Evolutionary conservation across 2,329 filamentous ascomycete species (phyloP), one percentile per base, ranked within the genome.

Genomic region (Penicillium sp.): DNA sequence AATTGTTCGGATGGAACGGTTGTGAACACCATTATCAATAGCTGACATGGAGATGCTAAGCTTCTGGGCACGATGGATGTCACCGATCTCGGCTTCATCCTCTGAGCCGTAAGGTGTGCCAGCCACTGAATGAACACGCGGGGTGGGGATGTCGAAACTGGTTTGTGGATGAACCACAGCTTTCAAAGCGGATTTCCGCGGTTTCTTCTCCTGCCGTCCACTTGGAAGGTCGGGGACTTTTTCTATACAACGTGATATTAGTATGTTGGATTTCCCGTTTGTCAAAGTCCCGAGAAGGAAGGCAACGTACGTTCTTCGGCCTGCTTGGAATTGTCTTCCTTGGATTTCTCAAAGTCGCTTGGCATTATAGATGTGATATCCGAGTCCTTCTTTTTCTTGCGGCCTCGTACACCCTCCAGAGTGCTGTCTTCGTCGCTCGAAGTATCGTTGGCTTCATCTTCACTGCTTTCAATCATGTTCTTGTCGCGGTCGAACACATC

Each of bases 51-150:
- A 87, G 59, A 97, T 83, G 1, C 87, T 83, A 47, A 99, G 82
- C 61, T 89, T 90, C 73, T 97, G 94, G 0, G 94, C 94, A 34
- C 88, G 85, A 73, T 89, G 90, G 65, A 97, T 90, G 64, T 96
- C 92, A 29, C 85, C 87, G 47, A 92, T 80, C 55, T 95, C 90
- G 24, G 88, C 88, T 71, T 96, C 92, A 32, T 92, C 88, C 57
- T 97, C 94, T 2, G 91, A 95, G 60, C 91, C 89, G 55, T 92
- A 82, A 0, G 85, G 85, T 0, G 84, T 86, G 4, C 80, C 82
- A 24, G 78, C 66, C 7, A 77, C 79, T 79, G 40, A 79, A 63
- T 31, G 78, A 77, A 77, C 88, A 74, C 76, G 82, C 82, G 14
- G 83, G 81, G 56, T 86, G 78, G 63, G 64, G 31, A 65, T 65